Evolutionary conservation across 768 basidiomycete species (phyloP).

Genomic region (Tubosaeta brunneosetosa): DNA sequence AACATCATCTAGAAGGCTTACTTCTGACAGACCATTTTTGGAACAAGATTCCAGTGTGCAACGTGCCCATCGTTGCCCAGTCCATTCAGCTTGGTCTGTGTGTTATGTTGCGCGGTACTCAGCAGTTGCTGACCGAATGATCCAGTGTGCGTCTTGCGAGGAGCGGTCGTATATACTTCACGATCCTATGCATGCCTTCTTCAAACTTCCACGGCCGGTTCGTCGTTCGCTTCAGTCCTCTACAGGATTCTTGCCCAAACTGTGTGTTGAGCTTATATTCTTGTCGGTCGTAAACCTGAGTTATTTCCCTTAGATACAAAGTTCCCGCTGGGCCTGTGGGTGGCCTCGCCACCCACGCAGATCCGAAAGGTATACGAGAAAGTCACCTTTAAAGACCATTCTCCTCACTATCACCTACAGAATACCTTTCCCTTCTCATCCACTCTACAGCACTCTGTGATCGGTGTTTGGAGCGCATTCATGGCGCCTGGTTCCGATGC

Average conservation of each 20-base stretch:
- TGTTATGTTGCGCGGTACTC: background rate
- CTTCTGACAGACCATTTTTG: conserved; percentile 57
- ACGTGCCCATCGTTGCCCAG: conserved; percentile 75
- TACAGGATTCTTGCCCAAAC: conserved; percentile 59
- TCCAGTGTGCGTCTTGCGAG: conserved; percentile 80
- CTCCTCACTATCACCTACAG: conserved; percentile 32
- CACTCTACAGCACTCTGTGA: conserved; percentile 79
- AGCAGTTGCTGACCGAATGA: background rate
- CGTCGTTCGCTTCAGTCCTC: conserved; percentile 52
- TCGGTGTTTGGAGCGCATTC: conserved; percentile 74
- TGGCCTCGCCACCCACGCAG: conserved; percentile 30
- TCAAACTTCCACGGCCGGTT: conserved; percentile 81
- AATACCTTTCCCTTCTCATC: conserved; percentile 54
- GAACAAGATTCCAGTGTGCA: conserved; percentile 84
- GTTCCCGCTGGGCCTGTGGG: conserved; percentile 54
- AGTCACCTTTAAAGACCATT: background rate
- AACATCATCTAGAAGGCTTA: background rate
- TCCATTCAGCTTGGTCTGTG: conserved; percentile 65
- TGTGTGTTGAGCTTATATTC: conserved; percentile 42
- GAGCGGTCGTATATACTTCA: conserved; percentile 71
- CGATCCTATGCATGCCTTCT: conserved; percentile 81
- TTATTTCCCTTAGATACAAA: conserved; percentile 48
- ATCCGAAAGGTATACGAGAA: conserved; percentile 53
- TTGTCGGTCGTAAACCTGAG: conserved; percentile 4
- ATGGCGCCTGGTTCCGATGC: conserved; percentile 90